Evolutionary conservation across 805 yeast genomes (phyloP).

Genomic region (Wickerhamiella spandovensis): DNA sequence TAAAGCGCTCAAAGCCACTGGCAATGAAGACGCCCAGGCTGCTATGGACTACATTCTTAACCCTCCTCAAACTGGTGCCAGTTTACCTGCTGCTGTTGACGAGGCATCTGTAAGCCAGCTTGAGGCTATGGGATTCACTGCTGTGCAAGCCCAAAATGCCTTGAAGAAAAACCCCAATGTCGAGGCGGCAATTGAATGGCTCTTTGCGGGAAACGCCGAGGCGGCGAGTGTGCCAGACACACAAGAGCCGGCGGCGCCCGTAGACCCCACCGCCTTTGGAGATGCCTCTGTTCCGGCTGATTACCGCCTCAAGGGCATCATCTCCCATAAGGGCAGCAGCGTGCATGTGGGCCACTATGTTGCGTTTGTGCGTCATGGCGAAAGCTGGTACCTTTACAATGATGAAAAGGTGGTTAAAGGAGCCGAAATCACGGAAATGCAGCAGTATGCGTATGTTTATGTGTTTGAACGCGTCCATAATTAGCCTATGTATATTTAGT

Average conservation of each 20-base stretch:
- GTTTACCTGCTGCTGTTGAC: slow-evolving; percentile 3
- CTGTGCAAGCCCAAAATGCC: slow-evolving; percentile 58
- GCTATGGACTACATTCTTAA: slow-evolving; percentile 82
- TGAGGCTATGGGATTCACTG: slow-evolving; percentile 65
- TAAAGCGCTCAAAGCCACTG: slow-evolving; percentile 61
- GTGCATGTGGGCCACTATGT: slow-evolving; percentile 92
- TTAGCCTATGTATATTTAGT: neutral
- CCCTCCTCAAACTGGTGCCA: slow-evolving; percentile 1
- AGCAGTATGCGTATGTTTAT: slow-evolving; percentile 37
- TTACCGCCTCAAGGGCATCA: slow-evolving; percentile 46
- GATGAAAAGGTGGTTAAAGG: slow-evolving; percentile 72
- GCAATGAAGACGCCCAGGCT: slow-evolving; percentile 47
- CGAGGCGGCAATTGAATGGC: slow-evolving; percentile 82
- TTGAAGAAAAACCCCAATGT: slow-evolving; percentile 44
- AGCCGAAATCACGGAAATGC: slow-evolving; percentile 32
- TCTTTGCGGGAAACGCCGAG: slow-evolving; percentile 59
- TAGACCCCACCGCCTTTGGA: slow-evolving; percentile 7
- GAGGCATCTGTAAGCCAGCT: slow-evolving; percentile 36
- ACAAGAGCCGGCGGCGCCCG: slow-evolving; percentile 9
- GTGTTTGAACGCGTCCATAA: slow-evolving; percentile 23
- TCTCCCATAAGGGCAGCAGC: slow-evolving; percentile 83
- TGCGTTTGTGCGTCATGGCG: slow-evolving; percentile 44
- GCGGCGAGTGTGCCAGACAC: slow-evolving; percentile 41
- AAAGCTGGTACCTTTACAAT: slow-evolving; percentile 65
- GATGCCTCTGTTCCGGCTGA: slow-evolving; percentile 21